Evolutionary conservation across 257 asterid genomes (phyloP).

Genomic region (Solanum rostratum): DNA sequence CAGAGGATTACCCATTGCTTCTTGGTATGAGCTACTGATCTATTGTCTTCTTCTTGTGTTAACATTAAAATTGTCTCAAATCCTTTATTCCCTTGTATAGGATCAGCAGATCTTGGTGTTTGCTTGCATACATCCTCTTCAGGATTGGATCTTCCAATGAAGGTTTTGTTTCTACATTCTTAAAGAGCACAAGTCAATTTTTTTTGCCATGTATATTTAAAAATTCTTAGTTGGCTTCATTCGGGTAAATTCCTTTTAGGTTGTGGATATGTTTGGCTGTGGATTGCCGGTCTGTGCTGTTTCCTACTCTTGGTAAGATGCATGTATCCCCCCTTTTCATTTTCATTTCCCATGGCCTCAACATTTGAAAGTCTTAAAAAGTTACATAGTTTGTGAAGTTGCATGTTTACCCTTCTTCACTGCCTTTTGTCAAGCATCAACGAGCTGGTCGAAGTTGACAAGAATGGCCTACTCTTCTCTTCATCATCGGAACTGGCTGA

Average conservation of each 20-base stretch:
- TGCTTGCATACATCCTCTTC: constrained; percentile 95
- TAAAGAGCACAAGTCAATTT: not conserved
- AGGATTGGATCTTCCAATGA: constrained; percentile 94
- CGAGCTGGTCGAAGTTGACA: constrained; percentile 81
- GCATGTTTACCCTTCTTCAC: not conserved
- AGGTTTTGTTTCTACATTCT: constrained; percentile 33
- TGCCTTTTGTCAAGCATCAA: constrained; percentile 43
- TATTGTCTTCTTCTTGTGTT: not conserved
- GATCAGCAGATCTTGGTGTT: constrained; percentile 93
- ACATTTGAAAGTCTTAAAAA: not conserved
- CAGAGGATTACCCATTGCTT: constrained; percentile 94
- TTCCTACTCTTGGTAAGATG: constrained; percentile 88
- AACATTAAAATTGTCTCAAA: not conserved
- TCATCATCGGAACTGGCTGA: constrained; percentile 90
- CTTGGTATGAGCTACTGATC: constrained; percentile 47
- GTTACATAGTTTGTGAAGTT: not conserved
- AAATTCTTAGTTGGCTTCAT: constrained; percentile 7
- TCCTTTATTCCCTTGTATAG: constrained; percentile 29
- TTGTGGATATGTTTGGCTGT: constrained; percentile 98
- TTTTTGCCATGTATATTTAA: constrained; percentile 4
- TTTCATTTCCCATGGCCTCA: not conserved
- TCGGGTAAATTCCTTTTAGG: constrained; percentile 26
- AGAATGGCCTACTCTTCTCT: constrained; percentile 86
- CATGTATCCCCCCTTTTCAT: not conserved
- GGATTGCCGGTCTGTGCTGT: constrained; percentile 96